A percentile compares a stretch with the other conserved stretches of the same genome.
These are phyloP conservation scores for Aspergillus felis DNA, from an alignment of 2,329 filamentous ascomycete species.

Conservation along the genomic window DNA sequence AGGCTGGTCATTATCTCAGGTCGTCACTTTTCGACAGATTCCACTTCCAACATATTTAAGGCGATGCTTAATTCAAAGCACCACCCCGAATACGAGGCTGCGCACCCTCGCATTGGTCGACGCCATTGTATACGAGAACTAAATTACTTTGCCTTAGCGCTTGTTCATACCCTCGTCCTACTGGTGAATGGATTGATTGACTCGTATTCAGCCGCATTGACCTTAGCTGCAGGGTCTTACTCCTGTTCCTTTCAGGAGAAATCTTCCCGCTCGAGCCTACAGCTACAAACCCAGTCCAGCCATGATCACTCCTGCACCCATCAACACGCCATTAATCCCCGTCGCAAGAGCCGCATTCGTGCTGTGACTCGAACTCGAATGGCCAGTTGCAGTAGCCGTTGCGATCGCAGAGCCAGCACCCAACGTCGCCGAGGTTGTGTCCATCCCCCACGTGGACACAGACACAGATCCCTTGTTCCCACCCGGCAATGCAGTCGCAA, in stretches of 20 bases:
- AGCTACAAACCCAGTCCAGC: not conserved
- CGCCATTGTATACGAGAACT: not conserved
- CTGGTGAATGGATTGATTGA: not conserved
- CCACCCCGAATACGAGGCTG: not conserved
- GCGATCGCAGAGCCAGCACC: not conserved
- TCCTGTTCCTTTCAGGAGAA: too few species aligned
- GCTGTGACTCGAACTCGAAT: not conserved
- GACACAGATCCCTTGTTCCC: not conserved
- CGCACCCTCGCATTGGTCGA: not conserved
- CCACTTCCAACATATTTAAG: not conserved
- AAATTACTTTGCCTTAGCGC: not conserved
- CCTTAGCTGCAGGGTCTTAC: too few species aligned
- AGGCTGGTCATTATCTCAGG: conserved; percentile 5
- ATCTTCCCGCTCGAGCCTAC: too few species aligned
- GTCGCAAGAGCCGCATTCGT: not conserved
- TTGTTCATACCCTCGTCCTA: too few species aligned
- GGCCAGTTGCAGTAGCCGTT: not conserved
- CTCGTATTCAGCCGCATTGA: not conserved
- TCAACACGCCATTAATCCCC: not conserved
- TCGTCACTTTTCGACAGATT: too few species aligned
- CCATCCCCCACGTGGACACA: not conserved
- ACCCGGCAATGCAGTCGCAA: not conserved
- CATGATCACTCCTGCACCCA: not conserved
- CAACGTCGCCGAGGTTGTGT: not conserved
- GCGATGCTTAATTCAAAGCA: not conserved